These are phyloP conservation scores for Zarea fungicola DNA, from an alignment of 2,329 filamentous ascomycete genomes.

Conservation along the genomic window DNA sequence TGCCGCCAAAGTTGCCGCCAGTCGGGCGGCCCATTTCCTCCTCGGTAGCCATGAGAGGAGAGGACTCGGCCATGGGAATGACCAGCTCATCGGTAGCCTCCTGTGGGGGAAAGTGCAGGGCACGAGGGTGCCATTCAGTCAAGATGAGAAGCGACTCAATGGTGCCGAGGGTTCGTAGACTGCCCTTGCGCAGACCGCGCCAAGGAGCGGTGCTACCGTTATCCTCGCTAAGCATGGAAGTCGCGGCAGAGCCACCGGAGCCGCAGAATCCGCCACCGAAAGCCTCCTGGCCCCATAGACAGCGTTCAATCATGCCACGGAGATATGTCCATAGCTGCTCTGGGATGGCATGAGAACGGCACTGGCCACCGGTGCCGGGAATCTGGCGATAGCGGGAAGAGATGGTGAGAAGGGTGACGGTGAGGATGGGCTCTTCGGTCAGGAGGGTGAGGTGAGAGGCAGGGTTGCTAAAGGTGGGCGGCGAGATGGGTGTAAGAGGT, in stretches of 20 bases:
- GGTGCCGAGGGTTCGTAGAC: constrained; percentile 82
- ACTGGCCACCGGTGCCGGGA: constrained; percentile 72
- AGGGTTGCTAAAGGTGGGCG: constrained; percentile 83
- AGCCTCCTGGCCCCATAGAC: constrained; percentile 93
- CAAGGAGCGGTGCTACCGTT: constrained; percentile 65
- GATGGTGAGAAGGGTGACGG: constrained; percentile 86
- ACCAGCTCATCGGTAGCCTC: constrained; percentile 67
- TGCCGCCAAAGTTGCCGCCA: constrained; percentile 64
- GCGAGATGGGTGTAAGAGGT: constrained; percentile 87
- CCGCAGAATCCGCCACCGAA: constrained; percentile 86
- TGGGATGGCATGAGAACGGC: constrained; percentile 85
- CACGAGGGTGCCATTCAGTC: constrained; percentile 95
- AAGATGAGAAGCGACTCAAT: constrained; percentile 91
- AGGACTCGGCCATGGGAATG: constrained; percentile 53
- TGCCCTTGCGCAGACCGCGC: constrained; percentile 67
- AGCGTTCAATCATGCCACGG: constrained; percentile 88
- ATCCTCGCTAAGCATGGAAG: constrained; percentile 45
- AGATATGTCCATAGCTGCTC: constrained; percentile 94
- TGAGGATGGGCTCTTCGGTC: constrained; percentile 86
- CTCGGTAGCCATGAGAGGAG: constrained; percentile 33
- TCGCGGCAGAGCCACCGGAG: constrained; percentile 41
- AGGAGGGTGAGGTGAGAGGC: constrained; percentile 73
- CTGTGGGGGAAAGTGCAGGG: constrained; percentile 85
- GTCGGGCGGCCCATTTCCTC: constrained; percentile 27
- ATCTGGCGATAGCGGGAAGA: constrained; percentile 81